Evolutionary conservation across 352 stramenopile species (phyloP).

Genomic region (Pythium guiyangense): DNA sequence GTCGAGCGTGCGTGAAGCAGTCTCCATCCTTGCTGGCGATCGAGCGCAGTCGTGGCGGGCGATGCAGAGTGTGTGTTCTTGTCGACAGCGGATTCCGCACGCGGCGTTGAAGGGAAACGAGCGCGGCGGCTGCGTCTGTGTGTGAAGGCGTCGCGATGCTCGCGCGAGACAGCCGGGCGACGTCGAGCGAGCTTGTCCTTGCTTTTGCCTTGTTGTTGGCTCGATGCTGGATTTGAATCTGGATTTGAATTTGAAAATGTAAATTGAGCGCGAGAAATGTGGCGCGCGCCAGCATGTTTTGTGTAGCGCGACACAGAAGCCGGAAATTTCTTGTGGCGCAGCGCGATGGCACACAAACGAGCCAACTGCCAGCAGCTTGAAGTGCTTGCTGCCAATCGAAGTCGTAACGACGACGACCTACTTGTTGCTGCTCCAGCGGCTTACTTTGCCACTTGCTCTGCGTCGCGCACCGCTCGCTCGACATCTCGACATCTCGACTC

Average conservation of each 20-base stretch:
- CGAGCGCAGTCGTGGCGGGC: too few species aligned
- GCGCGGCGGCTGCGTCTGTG: not conserved
- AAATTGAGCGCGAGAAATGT: not conserved
- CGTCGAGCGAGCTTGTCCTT: not conserved
- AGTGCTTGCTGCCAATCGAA: constrained; percentile 12
- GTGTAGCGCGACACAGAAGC: too few species aligned
- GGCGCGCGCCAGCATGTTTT: not conserved
- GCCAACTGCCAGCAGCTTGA: constrained; percentile 13
- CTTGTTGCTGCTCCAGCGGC: not conserved
- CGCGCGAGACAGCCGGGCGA: too few species aligned
- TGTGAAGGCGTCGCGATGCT: too few species aligned
- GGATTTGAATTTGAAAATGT: not conserved
- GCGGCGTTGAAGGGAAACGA: constrained; percentile 16
- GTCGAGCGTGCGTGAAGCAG: constrained; percentile 11
- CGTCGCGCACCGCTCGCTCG: not conserved
- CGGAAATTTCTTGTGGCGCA: not conserved
- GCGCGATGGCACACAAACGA: not conserved
- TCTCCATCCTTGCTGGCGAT: constrained; percentile 4
- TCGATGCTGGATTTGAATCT: not conserved
- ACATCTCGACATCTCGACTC: not conserved
- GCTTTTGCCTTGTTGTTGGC: not conserved
- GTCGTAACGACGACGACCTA: constrained; percentile 10
- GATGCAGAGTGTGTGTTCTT: not conserved
- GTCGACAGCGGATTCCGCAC: constrained; percentile 19
- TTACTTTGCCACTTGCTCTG: constrained; percentile 14